Evolutionary conservation across 371 early-diverging fungal genomes (phyloP), one percentile per base, ranked within the genome.

Genomic region (Mucor irregularis): DNA sequence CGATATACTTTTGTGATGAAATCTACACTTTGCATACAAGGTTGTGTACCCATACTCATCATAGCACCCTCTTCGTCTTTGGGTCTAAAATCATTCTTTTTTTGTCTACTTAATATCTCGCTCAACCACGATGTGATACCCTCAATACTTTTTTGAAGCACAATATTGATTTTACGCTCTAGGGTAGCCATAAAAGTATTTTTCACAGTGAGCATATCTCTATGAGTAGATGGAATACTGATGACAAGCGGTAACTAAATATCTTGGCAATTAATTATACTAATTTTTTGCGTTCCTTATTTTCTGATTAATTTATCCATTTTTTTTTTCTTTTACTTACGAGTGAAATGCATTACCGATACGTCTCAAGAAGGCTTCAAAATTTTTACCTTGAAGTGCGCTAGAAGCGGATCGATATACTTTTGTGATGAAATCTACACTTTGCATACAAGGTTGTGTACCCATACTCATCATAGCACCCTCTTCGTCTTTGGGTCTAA

Each of bases 401-500:
- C 80, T 74, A 10, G 68, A 64, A 13, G 87, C 87, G 9, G 77
- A 73, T 22, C 69, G 73, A 51, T 84, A 80, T 26, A 91, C 68
- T 10, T 81, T 77, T 17, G 70, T 76, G 48, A 92, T 58, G 56
- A 86, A 90, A 25, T 90, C 91, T 8, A 86, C 73, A 57, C 82
- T 82, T 58, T 81, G 80, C 40, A 80, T 79, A 68, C 93, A 93
- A 5, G 93, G 87, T 74, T 82, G 71, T 2, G 93, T 92, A 22
- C 89, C 86, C 57, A 84, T 73, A 35, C 86, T 86, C 68, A 90
- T 74, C 66, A 86, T 84, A 7, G 86, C 82, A 11, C 83, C 77
- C 53, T 90, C 87, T 51, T 91, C 92, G 50, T 96, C 96, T 55
- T 87, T 90, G 11, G 94, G 94, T 34, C 82, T 81, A 60, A 91